Evolutionary conservation across 2,329 filamentous ascomycete species (phyloP), one percentile per base, ranked within the genome.

Genomic region (Pseudocercospora fuligena): DNA sequence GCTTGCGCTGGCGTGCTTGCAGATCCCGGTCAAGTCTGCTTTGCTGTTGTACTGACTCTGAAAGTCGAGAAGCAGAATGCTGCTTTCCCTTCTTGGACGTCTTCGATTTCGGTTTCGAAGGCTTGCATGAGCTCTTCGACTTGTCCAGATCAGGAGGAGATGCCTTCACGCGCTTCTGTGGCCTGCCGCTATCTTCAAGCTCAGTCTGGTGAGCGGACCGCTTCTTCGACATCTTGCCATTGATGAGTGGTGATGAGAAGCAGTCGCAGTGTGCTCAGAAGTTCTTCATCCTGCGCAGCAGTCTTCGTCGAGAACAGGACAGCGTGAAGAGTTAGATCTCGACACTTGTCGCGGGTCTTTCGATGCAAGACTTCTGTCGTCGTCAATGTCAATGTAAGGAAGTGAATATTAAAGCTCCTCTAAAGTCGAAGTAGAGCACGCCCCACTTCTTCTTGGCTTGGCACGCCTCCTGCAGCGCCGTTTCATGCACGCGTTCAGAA

Each of bases 401-500:
- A 19, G 47, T 23, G 14, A 51, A 23, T 21, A 14, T 14, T 19
- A 7, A 12, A 47, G 46, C 46, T 21, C n/a, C 46, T 23, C 46
- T 19, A 23, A 36, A 16, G 36, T 40, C 36, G 36, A 40, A 40
- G 36, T 43, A n/a, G 19, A 43, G 40, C 40, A 8, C 8, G 16
- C 40, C 40, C 40, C 40, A 43, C 40, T 27, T n/a, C n/a, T n/a
- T n/a, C n/a, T n/a, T 56, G 51, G 5, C 51, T n/a, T 27, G 23
- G 51, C 51, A 56, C 47, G 47, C 47, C 19, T 51, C 23, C 19
- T 51, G 47, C 47, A 56, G 51, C n/a, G 40, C 40, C 40, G 25
- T n/a, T n/a, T 56, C 27, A 31, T 31, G 51, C 51, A 56, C 16
- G 23, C 23, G 21, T 56, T 27, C 25, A 27, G n/a, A 56, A 27